phyloP scores from a whole-genome alignment of 139 green algal genomes.

The Coelastrella sp. region DNA sequence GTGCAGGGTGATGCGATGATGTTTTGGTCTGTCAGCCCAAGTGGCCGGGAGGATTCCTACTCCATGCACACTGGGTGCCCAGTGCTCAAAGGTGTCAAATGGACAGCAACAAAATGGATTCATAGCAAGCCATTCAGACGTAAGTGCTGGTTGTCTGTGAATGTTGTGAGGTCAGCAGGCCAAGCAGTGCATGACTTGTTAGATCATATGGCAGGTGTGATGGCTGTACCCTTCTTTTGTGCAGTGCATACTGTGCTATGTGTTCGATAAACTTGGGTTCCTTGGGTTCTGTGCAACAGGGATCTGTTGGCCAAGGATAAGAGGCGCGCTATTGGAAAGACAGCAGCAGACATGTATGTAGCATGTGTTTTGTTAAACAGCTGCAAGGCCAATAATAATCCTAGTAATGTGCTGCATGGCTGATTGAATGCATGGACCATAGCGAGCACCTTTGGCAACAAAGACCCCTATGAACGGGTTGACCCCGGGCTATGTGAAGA shows the following conservation, averaged over 20 bases:
- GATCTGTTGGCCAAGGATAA: neutral
- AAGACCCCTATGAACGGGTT: neutral
- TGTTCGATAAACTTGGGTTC: neutral
- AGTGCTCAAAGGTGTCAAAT: constrained; percentile 81
- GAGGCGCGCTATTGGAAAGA: too few relatives aligned
- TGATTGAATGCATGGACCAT: neutral
- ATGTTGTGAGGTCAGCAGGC: neutral
- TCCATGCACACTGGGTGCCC: constrained; percentile 79
- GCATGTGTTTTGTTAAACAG: neutral
- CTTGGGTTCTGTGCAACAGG: neutral
- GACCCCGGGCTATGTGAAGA: constrained; percentile 60
- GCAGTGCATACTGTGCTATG: neutral
- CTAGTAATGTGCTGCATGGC: neutral
- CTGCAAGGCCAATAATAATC: neutral
- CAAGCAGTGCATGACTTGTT: neutral
- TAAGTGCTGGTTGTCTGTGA: constrained; percentile 3
- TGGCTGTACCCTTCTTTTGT: neutral
- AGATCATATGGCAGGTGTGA: neutral
- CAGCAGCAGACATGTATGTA: too few relatives aligned
- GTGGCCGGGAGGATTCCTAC: constrained; percentile 53
- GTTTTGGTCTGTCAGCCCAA: constrained; percentile 61
- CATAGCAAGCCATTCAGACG: constrained; percentile 57
- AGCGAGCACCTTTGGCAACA: neutral
- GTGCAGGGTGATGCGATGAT: constrained; percentile 69
- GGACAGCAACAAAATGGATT: constrained; percentile 75